These are phyloP conservation scores for Paraconiothyrium brasiliense DNA, from an alignment of 2,329 filamentous ascomycete species.

Conservation along the genomic window DNA sequence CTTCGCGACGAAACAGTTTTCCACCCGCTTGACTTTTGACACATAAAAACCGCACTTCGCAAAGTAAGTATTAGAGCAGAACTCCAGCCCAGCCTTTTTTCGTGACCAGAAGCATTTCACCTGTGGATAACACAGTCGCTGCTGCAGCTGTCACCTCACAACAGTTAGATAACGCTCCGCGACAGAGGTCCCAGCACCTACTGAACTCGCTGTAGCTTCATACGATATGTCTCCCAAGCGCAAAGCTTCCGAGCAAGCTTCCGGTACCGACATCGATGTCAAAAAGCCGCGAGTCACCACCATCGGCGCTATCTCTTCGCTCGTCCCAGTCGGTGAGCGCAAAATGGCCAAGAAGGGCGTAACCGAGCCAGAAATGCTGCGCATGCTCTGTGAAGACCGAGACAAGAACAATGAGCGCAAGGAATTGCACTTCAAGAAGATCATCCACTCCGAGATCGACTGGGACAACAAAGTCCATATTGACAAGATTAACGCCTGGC, in stretches of 20 bases:
- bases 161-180: background rate
- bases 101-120: background rate
- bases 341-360: slow-evolving; percentile 20
- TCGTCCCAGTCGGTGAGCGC: slow-evolving; percentile 24
- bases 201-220: background rate
- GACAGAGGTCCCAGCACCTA: background rate
- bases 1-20: background rate
- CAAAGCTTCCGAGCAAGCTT: slow-evolving; percentile 8
- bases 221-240: slow-evolving; percentile 13
- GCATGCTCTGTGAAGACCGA: slow-evolving; percentile 26
- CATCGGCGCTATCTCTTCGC: slow-evolving; percentile 8
- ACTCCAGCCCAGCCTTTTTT: background rate
- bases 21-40: background rate
- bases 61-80: no score
- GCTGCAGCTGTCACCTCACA: background rate
- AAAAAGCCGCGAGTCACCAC: background rate
- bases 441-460: slow-evolving; percentile 27
- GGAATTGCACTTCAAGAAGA: slow-evolving; percentile 30
- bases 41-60: background rate
- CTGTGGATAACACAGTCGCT: background rate
- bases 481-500: slow-evolving; percentile 34
- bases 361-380: slow-evolving; percentile 21
- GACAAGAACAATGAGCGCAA: slow-evolving; percentile 15
- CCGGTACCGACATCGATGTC: background rate
- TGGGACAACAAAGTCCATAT: slow-evolving; percentile 31